Evolutionary conservation across 768 basidiomycete genomes (phyloP).

Genomic region (Pholiota molesta): DNA sequence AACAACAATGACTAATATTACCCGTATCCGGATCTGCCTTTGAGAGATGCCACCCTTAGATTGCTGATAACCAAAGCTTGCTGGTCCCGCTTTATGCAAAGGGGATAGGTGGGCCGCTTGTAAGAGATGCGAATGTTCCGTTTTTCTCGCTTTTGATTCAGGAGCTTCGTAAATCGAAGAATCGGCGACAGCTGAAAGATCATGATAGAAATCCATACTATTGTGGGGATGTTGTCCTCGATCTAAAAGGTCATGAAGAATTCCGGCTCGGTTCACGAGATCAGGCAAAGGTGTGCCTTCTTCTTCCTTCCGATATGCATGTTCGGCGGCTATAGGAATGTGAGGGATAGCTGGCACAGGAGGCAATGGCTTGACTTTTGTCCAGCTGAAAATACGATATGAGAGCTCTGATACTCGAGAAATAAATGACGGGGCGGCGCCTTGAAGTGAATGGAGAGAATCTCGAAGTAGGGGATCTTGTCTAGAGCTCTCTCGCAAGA

Average conservation of each 20-base stretch:
- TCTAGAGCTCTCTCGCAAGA: constrained; percentile 9
- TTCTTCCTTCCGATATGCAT: constrained; percentile 46
- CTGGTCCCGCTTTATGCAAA: background rate
- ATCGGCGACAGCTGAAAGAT: constrained; percentile 5
- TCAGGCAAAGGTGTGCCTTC: constrained; percentile 51
- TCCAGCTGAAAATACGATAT: constrained; percentile 41
- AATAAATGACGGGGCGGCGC: constrained; percentile 52
- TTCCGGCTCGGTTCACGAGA: constrained; percentile 52
- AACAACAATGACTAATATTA: constrained; percentile 30
- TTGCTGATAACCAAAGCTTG: background rate
- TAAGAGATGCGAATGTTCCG: constrained; percentile 5
- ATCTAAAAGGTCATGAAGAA: constrained; percentile 51
- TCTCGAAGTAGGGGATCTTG: constrained; percentile 29
- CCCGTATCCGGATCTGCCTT: constrained; percentile 14
- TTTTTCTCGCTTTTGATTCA: constrained; percentile 14
- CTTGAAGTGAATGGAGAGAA: constrained; percentile 50
- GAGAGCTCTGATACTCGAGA: constrained; percentile 49
- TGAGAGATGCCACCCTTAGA: background rate
- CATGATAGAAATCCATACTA: constrained; percentile 36
- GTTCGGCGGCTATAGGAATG: constrained; percentile 44
- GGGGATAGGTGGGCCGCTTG: constrained; percentile 6
- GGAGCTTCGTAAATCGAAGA: constrained; percentile 10
- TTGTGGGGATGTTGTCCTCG: constrained; percentile 57
- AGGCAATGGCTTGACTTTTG: constrained; percentile 56
- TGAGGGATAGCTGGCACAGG: constrained; percentile 57